Conservation (phyloP, 768 basidiomycete species). For the Boletus rufocinnamomeus region DNA sequence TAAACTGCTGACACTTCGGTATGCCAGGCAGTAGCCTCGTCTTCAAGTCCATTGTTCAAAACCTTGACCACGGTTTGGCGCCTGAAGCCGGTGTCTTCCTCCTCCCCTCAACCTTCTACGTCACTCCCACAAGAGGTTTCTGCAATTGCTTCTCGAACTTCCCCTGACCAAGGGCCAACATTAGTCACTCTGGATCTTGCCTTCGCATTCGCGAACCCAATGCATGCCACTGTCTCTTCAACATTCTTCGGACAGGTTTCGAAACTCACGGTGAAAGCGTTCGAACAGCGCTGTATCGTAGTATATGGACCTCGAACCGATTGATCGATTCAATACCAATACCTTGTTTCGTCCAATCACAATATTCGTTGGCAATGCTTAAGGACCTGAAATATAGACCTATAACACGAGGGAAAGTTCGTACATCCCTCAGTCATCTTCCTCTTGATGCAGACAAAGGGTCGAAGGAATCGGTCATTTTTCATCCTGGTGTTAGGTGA, state of each 20-base stretch:
- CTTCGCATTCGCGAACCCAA: constrained; percentile 84
- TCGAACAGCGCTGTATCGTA: constrained; percentile 78
- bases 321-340: constrained; percentile 10
- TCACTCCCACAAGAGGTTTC: constrained; percentile 10
- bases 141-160: constrained; percentile 1
- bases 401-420: not conserved
- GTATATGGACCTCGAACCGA: constrained; percentile 59
- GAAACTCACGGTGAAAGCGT: constrained; percentile 87
- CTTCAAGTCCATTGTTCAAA: constrained; percentile 73
- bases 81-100: constrained; percentile 57
- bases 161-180: constrained; percentile 51
- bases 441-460: not conserved
- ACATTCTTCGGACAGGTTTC: constrained; percentile 87
- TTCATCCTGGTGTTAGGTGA: not conserved
- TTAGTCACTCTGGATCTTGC: constrained; percentile 81
- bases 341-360: not conserved
- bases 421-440: not conserved
- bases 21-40: constrained; percentile 66
- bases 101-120: constrained; percentile 42
- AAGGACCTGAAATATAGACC: not conserved
- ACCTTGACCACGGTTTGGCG: constrained; percentile 72
- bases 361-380: not conserved
- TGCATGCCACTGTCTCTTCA: constrained; percentile 81
- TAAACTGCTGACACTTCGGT: constrained; percentile 12
- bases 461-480: not conserved